These are phyloP conservation scores for Epichloe gansuensis DNA, from an alignment of 2,329 filamentous ascomycete species.

Conservation along the genomic window DNA sequence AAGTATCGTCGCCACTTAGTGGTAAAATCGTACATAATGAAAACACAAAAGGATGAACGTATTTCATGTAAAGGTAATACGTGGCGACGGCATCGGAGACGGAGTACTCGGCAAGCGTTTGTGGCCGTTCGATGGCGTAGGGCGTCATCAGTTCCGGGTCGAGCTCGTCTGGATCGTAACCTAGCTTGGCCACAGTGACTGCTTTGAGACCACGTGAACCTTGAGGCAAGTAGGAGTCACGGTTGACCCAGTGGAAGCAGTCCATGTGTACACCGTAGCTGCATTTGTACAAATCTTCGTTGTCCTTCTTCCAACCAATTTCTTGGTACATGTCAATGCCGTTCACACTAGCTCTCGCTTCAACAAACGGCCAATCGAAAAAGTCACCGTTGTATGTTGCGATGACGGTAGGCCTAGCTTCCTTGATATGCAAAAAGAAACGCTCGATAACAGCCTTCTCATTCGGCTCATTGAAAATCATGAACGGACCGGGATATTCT, in stretches of 20 bases:
- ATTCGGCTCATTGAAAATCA: constrained; percentile 96
- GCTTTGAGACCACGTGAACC: constrained; percentile 95
- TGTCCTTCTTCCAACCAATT: constrained; percentile 92
- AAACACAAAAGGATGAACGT: constrained; percentile 99
- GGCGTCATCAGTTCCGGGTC: constrained; percentile 97
- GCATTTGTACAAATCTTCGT: constrained; percentile 91
- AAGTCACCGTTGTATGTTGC: constrained; percentile 99
- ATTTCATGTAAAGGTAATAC: constrained; percentile 99
- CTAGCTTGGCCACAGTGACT: constrained; percentile 93
- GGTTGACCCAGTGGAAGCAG: constrained; percentile 97
- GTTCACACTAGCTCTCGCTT: constrained; percentile 80
- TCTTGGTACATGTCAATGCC: constrained; percentile 99
- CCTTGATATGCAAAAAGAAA: constrained; percentile 93
- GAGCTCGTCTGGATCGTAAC: constrained; percentile 94
- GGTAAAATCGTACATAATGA: constrained; percentile 95
- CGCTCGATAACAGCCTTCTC: constrained; percentile 79
- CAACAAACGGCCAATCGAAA: constrained; percentile 99
- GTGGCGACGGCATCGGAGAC: constrained; percentile 98
- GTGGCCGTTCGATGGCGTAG: constrained; percentile 77
- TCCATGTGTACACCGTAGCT: constrained; percentile 98
- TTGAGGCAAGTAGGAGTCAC: constrained; percentile 94
- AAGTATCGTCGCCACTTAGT: constrained; percentile 78
- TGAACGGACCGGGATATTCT: constrained; percentile 88
- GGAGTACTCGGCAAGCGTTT: constrained; percentile 92
- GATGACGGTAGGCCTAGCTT: constrained; percentile 87